These are phyloP conservation scores for Cystobasidium pallidum DNA, from an alignment of 1,284 basidiomycete genomes.

Conservation along the genomic window DNA sequence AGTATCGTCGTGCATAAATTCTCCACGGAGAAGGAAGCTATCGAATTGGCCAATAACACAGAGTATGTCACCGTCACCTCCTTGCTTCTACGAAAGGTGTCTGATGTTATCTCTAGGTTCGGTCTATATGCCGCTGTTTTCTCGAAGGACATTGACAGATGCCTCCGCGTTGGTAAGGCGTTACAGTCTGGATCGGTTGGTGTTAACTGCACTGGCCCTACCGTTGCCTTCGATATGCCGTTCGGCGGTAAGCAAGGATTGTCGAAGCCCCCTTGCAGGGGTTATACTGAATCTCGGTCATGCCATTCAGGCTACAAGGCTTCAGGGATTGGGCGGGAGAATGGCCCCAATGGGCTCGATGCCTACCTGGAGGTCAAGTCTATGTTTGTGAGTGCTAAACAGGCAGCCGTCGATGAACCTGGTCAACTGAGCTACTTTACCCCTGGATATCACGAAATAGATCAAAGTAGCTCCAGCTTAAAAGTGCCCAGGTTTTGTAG, in stretches of 20 bases:
- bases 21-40: slow-evolving; percentile 7
- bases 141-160: not conserved
- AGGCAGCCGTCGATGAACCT: not conserved
- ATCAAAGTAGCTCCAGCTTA: slow-evolving; percentile 3
- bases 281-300: not conserved
- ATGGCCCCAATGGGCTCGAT: not conserved
- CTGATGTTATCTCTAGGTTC: not conserved
- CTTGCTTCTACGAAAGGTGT: not conserved
- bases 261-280: no score
- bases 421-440: not conserved
- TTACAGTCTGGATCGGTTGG: not conserved
- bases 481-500: no score
- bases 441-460: not conserved
- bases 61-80: not conserved
- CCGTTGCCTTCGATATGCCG: slow-evolving; percentile 1
- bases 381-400: slow-evolving; percentile 5
- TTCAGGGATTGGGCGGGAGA: not conserved
- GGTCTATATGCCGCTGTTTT: slow-evolving; percentile 6
- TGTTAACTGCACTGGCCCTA: not conserved
- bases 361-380: not conserved
- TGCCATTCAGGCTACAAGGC: not conserved
- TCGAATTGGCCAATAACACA: slow-evolving; percentile 13
- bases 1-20: slow-evolving; percentile 18
- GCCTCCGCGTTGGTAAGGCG: not conserved
- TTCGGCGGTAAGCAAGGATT: not conserved